These are phyloP conservation scores for Diaporthe australafricana DNA, from an alignment of 2,329 filamentous ascomycete genomes.

Conservation along the genomic window DNA sequence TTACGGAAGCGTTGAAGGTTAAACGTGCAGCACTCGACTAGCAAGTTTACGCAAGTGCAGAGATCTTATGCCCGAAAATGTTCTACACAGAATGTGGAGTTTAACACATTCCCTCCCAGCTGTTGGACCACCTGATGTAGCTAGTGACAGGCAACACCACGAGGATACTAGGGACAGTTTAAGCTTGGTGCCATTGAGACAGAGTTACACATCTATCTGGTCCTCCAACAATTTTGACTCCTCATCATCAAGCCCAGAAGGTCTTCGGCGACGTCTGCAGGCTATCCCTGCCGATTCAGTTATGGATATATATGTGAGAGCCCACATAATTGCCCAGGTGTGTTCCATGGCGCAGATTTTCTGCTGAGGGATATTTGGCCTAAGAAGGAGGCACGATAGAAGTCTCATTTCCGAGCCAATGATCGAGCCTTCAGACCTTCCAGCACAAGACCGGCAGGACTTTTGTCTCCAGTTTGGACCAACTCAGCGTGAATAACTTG, in stretches of 20 bases:
- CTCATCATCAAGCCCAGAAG: neutral
- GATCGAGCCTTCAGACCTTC: neutral
- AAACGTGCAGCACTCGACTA: no score
- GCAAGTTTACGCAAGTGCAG: no score
- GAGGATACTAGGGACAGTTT: no score
- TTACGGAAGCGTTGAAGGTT: no score
- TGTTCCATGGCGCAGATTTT: neutral
- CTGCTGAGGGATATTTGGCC: neutral
- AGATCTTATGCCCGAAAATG: no score
- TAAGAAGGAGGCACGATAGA: neutral
- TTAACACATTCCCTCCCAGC: no score
- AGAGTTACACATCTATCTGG: neutral
- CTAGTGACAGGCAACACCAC: no score
- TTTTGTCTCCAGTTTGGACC: neutral
- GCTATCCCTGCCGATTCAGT: neutral
- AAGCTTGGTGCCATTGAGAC: no score
- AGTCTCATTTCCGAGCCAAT: neutral
- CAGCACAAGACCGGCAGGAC: neutral
- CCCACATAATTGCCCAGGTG: no score
- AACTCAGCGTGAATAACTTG: neutral
- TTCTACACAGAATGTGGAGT: no score
- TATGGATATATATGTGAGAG: neutral
- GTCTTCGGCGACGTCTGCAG: neutral
- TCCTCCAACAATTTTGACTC: neutral
- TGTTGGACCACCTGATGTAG: no score